Conservation (phyloP, 495 filamentous ascomycete species). For the Trichocladium antarcticum region DNA sequence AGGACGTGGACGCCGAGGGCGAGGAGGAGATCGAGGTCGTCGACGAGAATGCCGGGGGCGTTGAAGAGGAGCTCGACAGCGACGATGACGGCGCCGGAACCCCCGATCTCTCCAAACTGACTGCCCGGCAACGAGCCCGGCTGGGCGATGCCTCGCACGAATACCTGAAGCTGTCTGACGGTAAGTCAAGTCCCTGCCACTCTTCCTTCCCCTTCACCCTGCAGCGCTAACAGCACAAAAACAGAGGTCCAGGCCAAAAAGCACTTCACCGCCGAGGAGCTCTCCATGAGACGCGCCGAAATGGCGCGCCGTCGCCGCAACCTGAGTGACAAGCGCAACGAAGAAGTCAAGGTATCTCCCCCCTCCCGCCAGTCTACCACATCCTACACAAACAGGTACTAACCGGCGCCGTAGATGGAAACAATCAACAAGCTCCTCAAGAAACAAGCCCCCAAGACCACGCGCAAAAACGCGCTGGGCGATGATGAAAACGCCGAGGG, state of each 20-base stretch:
- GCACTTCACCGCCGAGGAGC: conserved; percentile 82
- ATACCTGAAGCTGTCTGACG: conserved; percentile 70
- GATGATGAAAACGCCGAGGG: conserved; percentile 44
- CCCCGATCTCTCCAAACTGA: conserved; percentile 75
- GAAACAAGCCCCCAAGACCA: conserved; percentile 83
- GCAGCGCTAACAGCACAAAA: conserved; percentile 1
- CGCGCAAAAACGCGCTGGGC: conserved; percentile 38
- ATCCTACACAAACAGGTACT: background rate
- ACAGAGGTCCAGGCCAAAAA: conserved; percentile 90
- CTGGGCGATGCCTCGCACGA: conserved; percentile 50
- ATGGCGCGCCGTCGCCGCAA: conserved; percentile 95
- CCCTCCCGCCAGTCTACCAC: background rate
- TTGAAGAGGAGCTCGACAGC: conserved; percentile 53
- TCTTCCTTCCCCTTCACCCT: background rate
- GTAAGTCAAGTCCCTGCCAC: too few species aligned
- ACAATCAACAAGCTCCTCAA: conserved; percentile 95
- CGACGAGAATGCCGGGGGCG: conserved; percentile 42
- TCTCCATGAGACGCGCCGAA: conserved; percentile 87
- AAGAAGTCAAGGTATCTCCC: conserved; percentile 80
- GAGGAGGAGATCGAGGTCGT: conserved; percentile 52
- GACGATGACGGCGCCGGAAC: conserved; percentile 54
- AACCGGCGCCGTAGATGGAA: conserved; percentile 56
- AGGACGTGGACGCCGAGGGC: conserved; percentile 32
- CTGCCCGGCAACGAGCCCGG: conserved; percentile 70
- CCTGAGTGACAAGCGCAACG: conserved; percentile 93